These are phyloP conservation scores for Neoscytalidium dimidiatum DNA, from an alignment of 2,329 filamentous ascomycete genomes.

Conservation along the genomic window DNA sequence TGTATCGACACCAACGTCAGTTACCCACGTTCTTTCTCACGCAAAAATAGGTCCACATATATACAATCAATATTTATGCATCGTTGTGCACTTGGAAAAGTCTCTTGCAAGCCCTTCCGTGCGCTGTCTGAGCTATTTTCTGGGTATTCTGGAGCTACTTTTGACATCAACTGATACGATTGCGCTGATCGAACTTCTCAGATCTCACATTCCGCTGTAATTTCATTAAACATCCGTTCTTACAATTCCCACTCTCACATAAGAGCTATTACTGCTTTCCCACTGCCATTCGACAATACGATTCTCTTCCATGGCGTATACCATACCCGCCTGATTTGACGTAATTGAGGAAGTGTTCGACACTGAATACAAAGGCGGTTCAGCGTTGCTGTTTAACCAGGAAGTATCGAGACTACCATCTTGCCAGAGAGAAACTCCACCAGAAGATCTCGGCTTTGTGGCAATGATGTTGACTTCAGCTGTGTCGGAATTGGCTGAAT, in stretches of 20 bases:
- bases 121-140: too few relatives aligned
- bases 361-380: background rate
- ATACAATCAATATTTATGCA: too few relatives aligned
- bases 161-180: background rate
- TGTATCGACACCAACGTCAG: too few relatives aligned
- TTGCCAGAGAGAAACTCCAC: background rate
- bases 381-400: constrained; percentile 3
- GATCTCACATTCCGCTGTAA: too few relatives aligned
- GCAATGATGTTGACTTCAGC: background rate
- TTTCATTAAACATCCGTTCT: background rate
- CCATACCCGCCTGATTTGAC: background rate
- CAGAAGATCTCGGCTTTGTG: background rate
- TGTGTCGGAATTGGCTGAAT: background rate
- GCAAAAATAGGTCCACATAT: too few relatives aligned
- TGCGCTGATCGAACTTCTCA: too few relatives aligned
- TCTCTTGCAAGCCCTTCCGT: too few relatives aligned
- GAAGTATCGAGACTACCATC: background rate
- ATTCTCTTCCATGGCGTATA: background rate
- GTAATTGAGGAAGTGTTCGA: background rate
- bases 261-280: background rate
- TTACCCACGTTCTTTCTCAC: too few relatives aligned
- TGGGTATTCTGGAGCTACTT: too few relatives aligned
- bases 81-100: background rate
- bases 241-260: background rate
- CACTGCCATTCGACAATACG: background rate